A percentile compares a stretch with the other conserved stretches of the same genome.
These are phyloP conservation scores for Edaphochlamys debaryana DNA, from an alignment of 139 green algal species.

Conservation along the genomic window DNA sequence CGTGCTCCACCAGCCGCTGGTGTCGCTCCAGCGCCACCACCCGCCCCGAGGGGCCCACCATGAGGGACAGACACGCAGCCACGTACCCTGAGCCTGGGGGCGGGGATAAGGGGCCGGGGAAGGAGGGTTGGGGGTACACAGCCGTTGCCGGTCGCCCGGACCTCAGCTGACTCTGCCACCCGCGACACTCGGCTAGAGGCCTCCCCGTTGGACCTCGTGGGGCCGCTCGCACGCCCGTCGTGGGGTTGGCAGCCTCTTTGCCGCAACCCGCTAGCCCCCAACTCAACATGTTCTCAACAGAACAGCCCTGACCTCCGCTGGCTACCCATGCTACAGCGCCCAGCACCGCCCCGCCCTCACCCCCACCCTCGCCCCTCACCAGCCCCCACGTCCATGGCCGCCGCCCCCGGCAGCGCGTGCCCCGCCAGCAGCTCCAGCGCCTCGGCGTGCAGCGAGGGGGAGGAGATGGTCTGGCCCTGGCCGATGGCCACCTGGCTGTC, in stretches of 20 bases:
- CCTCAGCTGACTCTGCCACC: no score
- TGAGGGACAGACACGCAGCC: slow-evolving; percentile 75
- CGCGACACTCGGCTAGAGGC: no score
- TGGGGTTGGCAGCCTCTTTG: no score
- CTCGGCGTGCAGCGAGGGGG: slow-evolving; percentile 83
- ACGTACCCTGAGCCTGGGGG: slow-evolving; percentile 78
- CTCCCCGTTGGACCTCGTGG: no score
- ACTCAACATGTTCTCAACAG: no score
- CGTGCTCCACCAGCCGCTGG: slow-evolving; percentile 24
- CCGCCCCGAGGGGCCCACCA: slow-evolving; percentile 65
- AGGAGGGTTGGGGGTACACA: neutral
- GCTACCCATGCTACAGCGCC: no score
- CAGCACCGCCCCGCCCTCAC: no score
- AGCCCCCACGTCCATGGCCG: slow-evolving; percentile 88
- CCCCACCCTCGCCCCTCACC: slow-evolving; percentile 44
- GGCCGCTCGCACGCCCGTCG: no score
- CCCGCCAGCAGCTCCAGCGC: slow-evolving; percentile 83
- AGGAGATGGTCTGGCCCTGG: slow-evolving; percentile 84
- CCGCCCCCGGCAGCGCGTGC: slow-evolving; percentile 65
- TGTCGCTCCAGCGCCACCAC: slow-evolving; percentile 77
- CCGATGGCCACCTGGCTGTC: slow-evolving; percentile 72
- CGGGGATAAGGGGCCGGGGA: neutral
- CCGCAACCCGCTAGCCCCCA: no score
- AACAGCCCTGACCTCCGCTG: no score
- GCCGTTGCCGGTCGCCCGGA: no score